Evolutionary conservation across 2,329 filamentous ascomycete genomes (phyloP).

Genomic region (Sporothrix pallida): DNA sequence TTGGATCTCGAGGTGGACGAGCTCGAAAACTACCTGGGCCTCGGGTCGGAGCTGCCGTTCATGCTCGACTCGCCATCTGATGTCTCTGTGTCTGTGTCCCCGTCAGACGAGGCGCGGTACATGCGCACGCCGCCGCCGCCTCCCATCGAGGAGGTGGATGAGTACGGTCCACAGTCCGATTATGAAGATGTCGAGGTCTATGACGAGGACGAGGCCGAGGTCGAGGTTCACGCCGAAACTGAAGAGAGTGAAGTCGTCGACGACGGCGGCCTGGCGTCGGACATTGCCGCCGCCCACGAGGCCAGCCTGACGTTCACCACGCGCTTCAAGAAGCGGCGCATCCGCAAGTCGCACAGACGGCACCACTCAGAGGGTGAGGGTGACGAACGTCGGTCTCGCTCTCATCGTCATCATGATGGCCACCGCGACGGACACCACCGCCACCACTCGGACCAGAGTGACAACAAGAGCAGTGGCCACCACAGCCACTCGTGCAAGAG

Average conservation of each 20-base stretch:
- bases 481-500: conserved; percentile 30
- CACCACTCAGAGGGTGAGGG: conserved; percentile 45
- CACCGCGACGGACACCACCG: conserved; percentile 36
- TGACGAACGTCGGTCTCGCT: conserved; percentile 36
- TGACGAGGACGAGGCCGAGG: conserved; percentile 35
- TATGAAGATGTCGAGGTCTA: conserved; percentile 41
- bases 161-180: conserved; percentile 38
- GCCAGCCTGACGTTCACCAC: conserved; percentile 52
- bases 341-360: conserved; percentile 48
- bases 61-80: conserved; percentile 24
- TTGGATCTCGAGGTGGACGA: conserved; percentile 50
- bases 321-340: conserved; percentile 55
- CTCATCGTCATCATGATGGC: conserved; percentile 37
- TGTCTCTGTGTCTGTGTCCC: background rate
- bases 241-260: conserved; percentile 25
- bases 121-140: conserved; percentile 32
- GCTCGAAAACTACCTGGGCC: conserved; percentile 44
- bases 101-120: background rate
- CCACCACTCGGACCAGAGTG: conserved; percentile 38
- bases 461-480: conserved; percentile 33
- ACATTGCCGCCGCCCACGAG: conserved; percentile 46
- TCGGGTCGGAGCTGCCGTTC: conserved; percentile 29
- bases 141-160: conserved; percentile 39
- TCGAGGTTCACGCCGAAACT: conserved; percentile 40
- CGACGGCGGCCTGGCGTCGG: conserved; percentile 44